Evolutionary conservation across 495 filamentous ascomycete genomes (phyloP).

Genomic region (Staphylotrichum tortipilum): DNA sequence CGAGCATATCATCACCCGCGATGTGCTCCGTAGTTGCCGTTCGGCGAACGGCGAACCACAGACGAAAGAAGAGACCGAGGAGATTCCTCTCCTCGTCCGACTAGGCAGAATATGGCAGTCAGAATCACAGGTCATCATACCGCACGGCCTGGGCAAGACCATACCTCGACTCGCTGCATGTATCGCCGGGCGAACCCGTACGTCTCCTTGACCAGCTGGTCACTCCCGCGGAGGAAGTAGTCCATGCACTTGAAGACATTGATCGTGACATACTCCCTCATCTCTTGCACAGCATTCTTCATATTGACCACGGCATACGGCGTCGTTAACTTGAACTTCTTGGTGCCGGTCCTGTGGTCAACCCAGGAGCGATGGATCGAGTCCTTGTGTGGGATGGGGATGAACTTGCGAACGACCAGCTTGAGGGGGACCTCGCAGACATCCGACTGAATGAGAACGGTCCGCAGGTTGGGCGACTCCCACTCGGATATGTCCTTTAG

Average conservation of each 20-base stretch:
- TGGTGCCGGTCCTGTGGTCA: constrained; percentile 6
- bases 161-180: constrained; percentile 8
- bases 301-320: constrained; percentile 19
- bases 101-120: no score
- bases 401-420: constrained; percentile 15
- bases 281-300: constrained; percentile 1
- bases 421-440: constrained; percentile 14
- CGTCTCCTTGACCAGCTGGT: constrained; percentile 14
- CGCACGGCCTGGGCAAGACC: no score
- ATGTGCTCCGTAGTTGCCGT: constrained; percentile 32
- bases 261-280: constrained; percentile 9
- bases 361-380: constrained; percentile 15
- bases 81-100: constrained; percentile 17
- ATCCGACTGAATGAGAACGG: constrained; percentile 13
- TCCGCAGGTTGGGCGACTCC: constrained; percentile 5
- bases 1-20: constrained; percentile 27
- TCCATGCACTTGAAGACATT: constrained; percentile 8
- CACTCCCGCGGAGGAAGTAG: constrained; percentile 3
- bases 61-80: constrained; percentile 24
- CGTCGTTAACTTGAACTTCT: constrained; percentile 9
- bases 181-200: constrained; percentile 13
- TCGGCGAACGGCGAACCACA: constrained; percentile 32
- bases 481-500: constrained; percentile 16
- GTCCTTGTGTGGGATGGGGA: constrained; percentile 11
- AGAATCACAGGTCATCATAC: no score